Conservation (phyloP, 2,329 filamentous ascomycete genomes). For the Biscogniauxia sp. region DNA sequence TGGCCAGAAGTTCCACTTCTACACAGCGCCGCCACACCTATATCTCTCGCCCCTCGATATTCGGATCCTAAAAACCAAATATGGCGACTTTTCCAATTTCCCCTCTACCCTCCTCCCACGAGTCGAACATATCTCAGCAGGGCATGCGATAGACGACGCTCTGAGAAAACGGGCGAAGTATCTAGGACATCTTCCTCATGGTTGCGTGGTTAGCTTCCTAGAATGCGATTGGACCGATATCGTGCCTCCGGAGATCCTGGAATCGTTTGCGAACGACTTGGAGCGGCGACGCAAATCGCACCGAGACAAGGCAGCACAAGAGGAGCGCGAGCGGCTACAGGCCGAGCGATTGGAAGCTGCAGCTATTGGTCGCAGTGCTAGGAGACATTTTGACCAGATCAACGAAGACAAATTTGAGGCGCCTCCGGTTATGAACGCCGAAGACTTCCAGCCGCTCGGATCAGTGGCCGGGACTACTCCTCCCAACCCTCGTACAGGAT, state of each 20-base stretch:
- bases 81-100: constrained; percentile 77
- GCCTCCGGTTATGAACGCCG: constrained; percentile 45
- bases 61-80: constrained; percentile 85
- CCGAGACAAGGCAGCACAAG: constrained; percentile 76
- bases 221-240: constrained; percentile 96
- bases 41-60: constrained; percentile 91
- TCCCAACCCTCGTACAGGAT: constrained; percentile 58
- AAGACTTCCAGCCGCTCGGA: constrained; percentile 65
- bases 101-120: constrained; percentile 82
- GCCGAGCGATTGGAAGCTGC: constrained; percentile 78
- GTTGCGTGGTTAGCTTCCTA: constrained; percentile 87
- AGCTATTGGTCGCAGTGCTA: constrained; percentile 56
- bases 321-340: constrained; percentile 80
- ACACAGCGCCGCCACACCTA: constrained; percentile 81
- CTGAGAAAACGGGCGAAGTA: constrained; percentile 84
- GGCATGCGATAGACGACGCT: constrained; percentile 82
- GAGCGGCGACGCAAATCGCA: constrained; percentile 74
- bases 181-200: constrained; percentile 78
- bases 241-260: constrained; percentile 71
- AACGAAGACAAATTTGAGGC: constrained; percentile 40
- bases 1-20: constrained; percentile 73
- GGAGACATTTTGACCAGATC: constrained; percentile 38
- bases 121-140: constrained; percentile 85
- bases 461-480: constrained; percentile 51
- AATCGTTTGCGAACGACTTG: constrained; percentile 72